Conservation (phyloP, 805 yeast genomes). For the Cyberlindnera samutprakarnensis region DNA sequence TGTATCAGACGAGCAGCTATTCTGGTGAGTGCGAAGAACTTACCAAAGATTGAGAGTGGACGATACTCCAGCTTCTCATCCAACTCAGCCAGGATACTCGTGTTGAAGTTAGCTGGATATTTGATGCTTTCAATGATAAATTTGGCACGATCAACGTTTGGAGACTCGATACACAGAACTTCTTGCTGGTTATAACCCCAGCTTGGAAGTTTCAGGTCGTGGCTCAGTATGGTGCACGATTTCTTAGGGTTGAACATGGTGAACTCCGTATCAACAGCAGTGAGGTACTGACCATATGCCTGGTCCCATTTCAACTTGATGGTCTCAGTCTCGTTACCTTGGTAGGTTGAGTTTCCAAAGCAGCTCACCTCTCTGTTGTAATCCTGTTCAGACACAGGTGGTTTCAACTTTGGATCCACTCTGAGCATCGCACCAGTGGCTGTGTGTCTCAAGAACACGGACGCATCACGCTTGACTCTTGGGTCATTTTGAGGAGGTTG, state of each 20-base stretch:
- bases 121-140: slow-evolving; percentile 68
- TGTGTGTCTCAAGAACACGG: slow-evolving; percentile 66
- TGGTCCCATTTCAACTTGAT: slow-evolving; percentile 53
- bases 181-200: slow-evolving; percentile 87
- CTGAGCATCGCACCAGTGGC: slow-evolving; percentile 60
- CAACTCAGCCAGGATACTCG: slow-evolving; percentile 7
- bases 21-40: slow-evolving; percentile 16
- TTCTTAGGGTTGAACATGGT: slow-evolving; percentile 60
- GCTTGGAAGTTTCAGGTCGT: slow-evolving; percentile 63
- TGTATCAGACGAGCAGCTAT: slow-evolving; percentile 13
- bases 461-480: slow-evolving; percentile 23
- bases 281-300: slow-evolving; percentile 23
- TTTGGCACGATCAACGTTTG: slow-evolving; percentile 56
- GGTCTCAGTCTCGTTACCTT: slow-evolving; percentile 62
- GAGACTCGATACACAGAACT: slow-evolving; percentile 75
- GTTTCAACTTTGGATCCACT: slow-evolving; percentile 61
- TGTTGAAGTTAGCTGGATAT: slow-evolving; percentile 21
- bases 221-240: slow-evolving; percentile 68
- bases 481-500: slow-evolving; percentile 25
- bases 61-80: slow-evolving; percentile 4
- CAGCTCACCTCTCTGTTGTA: slow-evolving; percentile 80
- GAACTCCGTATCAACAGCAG: slow-evolving; percentile 53
- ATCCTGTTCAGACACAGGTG: slow-evolving; percentile 88
- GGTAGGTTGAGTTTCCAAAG: slow-evolving; percentile 52
- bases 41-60: slow-evolving; percentile 8